Percentiles rank a stretch among this genome's conserved stretches.
phyloP scores from a whole-genome alignment of 1,139 yeast species.

The Scheffersomyces parashehatae region DNA sequence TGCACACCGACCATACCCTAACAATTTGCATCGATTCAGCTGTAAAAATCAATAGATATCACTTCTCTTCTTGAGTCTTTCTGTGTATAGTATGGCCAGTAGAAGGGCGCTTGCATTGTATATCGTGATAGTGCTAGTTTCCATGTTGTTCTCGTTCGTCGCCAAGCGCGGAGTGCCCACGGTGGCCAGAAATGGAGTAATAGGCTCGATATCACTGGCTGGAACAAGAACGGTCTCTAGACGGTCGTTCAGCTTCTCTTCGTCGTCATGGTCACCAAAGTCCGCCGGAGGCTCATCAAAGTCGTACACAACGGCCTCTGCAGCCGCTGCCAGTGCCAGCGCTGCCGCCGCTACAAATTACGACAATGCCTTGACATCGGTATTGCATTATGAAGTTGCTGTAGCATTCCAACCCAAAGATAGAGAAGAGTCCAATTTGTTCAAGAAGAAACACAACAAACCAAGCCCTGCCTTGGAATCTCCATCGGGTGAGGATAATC shows the following conservation, averaged over 20 bases:
- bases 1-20: too few relatives aligned
- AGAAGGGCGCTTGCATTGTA: constrained; percentile 7
- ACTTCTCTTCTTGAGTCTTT: too few relatives aligned
- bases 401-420: constrained; percentile 77
- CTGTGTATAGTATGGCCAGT: not conserved
- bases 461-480: constrained; percentile 44
- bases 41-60: too few relatives aligned
- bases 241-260: constrained; percentile 19
- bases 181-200: constrained; percentile 7
- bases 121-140: constrained; percentile 23
- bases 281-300: constrained; percentile 2
- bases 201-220: constrained; percentile 6
- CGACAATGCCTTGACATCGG: constrained; percentile 22
- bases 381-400: constrained; percentile 52
- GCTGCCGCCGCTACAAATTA: constrained; percentile 21
- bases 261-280: constrained; percentile 13
- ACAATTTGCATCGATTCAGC: too few relatives aligned
- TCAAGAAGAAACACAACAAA: constrained; percentile 33
- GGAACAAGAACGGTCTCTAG: constrained; percentile 8
- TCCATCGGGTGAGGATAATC: constrained; percentile 88
- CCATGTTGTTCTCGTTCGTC: constrained; percentile 30
- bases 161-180: constrained; percentile 22
- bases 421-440: constrained; percentile 50
- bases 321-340: constrained; percentile 12
- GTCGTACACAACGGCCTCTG: constrained; percentile 4